phyloP scores from a whole-genome alignment of 768 basidiomycete species.

The Nidularia sp. region DNA sequence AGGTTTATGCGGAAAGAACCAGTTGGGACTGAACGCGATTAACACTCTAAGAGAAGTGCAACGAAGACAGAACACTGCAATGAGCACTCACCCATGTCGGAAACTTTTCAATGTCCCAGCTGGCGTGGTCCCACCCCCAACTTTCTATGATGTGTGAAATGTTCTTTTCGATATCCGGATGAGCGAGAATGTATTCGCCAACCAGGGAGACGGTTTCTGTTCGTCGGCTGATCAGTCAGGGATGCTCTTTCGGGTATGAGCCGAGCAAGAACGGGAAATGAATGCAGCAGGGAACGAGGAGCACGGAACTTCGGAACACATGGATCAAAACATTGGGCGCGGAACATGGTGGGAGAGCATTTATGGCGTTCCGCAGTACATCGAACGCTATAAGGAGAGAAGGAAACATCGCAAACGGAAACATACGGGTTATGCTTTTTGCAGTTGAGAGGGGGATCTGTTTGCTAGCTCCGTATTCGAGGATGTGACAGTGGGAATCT shows the following conservation, averaged over 20 bases:
- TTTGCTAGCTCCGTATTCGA: constrained; percentile 57
- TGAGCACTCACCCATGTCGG: constrained; percentile 26
- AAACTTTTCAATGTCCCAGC: constrained; percentile 44
- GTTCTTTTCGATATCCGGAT: constrained; percentile 38
- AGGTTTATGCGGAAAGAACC: background rate
- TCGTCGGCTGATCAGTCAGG: too few species aligned
- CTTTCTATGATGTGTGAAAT: constrained; percentile 52
- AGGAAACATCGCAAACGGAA: background rate
- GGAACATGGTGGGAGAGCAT: background rate
- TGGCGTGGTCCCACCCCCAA: constrained; percentile 78
- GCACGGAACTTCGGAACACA: too few species aligned
- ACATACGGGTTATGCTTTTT: constrained; percentile 38
- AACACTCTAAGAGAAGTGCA: too few species aligned
- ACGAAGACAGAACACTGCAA: background rate
- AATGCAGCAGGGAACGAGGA: too few species aligned
- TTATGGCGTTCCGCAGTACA: background rate
- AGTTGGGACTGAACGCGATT: too few species aligned
- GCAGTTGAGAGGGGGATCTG: constrained; percentile 49
- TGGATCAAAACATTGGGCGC: background rate
- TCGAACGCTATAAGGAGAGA: background rate
- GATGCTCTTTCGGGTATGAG: too few species aligned
- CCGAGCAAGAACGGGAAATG: too few species aligned
- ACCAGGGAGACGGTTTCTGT: constrained; percentile 47
- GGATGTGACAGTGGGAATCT: constrained; percentile 66
- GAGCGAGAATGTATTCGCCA: constrained; percentile 38